Evolutionary conservation across 805 yeast genomes (phyloP).

Genomic region (Metschnikowia henanensis): DNA sequence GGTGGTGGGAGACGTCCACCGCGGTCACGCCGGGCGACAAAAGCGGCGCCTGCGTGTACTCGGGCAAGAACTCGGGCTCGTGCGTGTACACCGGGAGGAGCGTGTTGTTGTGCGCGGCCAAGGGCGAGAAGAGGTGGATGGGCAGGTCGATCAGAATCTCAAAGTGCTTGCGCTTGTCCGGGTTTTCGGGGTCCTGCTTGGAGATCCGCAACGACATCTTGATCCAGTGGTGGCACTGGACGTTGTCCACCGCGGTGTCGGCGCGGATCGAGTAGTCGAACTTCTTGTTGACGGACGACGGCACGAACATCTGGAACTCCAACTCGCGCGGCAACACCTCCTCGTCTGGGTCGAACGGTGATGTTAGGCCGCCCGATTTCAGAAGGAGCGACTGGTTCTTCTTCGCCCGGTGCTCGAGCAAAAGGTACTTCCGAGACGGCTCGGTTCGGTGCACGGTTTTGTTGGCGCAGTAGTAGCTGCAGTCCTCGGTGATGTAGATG

Average conservation of each 20-base stretch:
- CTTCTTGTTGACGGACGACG: slow-evolving; percentile 59
- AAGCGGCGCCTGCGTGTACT: slow-evolving; percentile 44
- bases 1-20: slow-evolving; percentile 30
- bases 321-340: slow-evolving; percentile 75
- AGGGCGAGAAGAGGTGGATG: slow-evolving; percentile 72
- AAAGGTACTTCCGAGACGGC: slow-evolving; percentile 76
- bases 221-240: slow-evolving; percentile 94
- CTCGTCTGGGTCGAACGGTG: slow-evolving; percentile 38
- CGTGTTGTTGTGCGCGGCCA: slow-evolving; percentile 81
- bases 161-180: slow-evolving; percentile 77
- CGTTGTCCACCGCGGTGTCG: slow-evolving; percentile 75
- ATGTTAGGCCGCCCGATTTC: slow-evolving; percentile 34
- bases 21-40: slow-evolving; percentile 56
- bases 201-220: slow-evolving; percentile 84
- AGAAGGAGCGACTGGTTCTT: slow-evolving; percentile 48
- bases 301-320: slow-evolving; percentile 85
- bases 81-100: slow-evolving; percentile 68
- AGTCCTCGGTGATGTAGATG: slow-evolving; percentile 81
- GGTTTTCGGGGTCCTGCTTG: slow-evolving; percentile 52
- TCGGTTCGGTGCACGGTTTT: slow-evolving; percentile 91
- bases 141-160: slow-evolving; percentile 97
- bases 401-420: slow-evolving; percentile 77
- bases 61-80: slow-evolving; percentile 24
- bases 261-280: slow-evolving; percentile 63
- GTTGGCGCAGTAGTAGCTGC: slow-evolving; percentile 85